phyloP scores from a whole-genome alignment of 768 basidiomycete species.

The Lactifluus pinguis region DNA sequence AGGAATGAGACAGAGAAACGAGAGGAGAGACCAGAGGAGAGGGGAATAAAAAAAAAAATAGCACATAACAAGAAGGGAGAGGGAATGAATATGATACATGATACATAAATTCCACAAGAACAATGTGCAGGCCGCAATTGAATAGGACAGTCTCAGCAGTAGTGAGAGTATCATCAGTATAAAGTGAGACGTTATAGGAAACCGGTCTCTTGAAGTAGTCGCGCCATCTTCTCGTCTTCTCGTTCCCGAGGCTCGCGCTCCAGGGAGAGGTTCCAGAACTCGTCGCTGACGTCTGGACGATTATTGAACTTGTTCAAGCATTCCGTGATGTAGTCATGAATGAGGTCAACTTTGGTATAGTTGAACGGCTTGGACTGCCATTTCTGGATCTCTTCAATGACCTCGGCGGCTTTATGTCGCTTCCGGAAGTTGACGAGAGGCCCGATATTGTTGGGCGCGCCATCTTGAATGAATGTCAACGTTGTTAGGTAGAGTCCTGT shows the following conservation, averaged over 20 bases:
- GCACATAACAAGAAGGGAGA: not conserved
- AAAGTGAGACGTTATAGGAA: slow-evolving; percentile 45
- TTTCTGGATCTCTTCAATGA: slow-evolving; percentile 92
- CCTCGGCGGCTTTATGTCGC: slow-evolving; percentile 90
- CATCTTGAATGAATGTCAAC: slow-evolving; percentile 97
- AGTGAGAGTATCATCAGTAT: not conserved
- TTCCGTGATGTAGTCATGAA: slow-evolving; percentile 72
- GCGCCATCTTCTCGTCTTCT: slow-evolving; percentile 95
- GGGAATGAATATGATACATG: slow-evolving; percentile 12
- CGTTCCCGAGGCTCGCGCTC: slow-evolving; percentile 89
- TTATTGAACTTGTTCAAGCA: slow-evolving; percentile 64
- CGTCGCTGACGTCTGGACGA: slow-evolving; percentile 58
- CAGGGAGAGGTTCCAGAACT: slow-evolving; percentile 79
- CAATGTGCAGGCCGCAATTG: not conserved
- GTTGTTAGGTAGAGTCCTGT: slow-evolving; percentile 93
- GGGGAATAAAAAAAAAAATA: not conserved
- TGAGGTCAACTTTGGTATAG: slow-evolving; percentile 53
- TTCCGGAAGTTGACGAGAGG: slow-evolving; percentile 92
- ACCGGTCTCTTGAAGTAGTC: slow-evolving; percentile 79
- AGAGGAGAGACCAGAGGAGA: not conserved
- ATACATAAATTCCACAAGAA: slow-evolving; percentile 16
- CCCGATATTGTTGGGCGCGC: slow-evolving; percentile 78
- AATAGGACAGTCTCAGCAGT: not conserved
- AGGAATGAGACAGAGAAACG: not conserved
- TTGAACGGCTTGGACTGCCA: slow-evolving; percentile 93